phyloP scores from a whole-genome alignment of 306 rosid genomes.

The Begonia peltatifolia region DNA sequence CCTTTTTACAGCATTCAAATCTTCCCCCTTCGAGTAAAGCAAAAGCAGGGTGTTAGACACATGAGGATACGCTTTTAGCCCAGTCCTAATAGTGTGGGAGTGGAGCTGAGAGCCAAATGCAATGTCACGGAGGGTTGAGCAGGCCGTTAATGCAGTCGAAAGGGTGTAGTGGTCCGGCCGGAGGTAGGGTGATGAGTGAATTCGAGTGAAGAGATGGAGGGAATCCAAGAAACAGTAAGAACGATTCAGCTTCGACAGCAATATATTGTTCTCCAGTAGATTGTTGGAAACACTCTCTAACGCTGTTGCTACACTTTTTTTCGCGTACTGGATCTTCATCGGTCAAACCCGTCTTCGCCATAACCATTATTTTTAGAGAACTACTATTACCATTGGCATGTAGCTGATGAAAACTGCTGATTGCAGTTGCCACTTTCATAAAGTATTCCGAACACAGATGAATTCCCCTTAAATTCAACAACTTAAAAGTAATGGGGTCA shows the following conservation, averaged over 20 bases:
- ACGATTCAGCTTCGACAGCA: conserved; percentile 29
- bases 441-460: no score
- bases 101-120: conserved; percentile 47
- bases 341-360: neutral
- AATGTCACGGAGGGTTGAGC: conserved; percentile 18
- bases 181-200: conserved; percentile 28
- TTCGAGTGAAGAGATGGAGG: conserved; percentile 28
- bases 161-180: conserved; percentile 57
- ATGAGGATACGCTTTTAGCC: conserved; percentile 38
- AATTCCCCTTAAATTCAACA: no score
- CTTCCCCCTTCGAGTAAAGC: conserved; percentile 31
- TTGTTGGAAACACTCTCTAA: conserved; percentile 8
- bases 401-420: no score
- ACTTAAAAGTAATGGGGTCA: no score
- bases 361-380: neutral
- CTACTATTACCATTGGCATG: no score
- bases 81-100: conserved; percentile 25
- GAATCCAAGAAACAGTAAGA: conserved; percentile 27
- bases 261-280: conserved; percentile 30
- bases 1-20: conserved; percentile 22
- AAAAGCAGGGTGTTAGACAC: conserved; percentile 59
- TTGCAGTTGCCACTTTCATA: no score
- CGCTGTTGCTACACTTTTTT: conserved; percentile 6
- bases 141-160: conserved; percentile 44
- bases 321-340: conserved; percentile 11